Evolutionary conservation across 2,329 filamentous ascomycete species (phyloP).

Genomic region (Trichoderma atrobrunneum): DNA sequence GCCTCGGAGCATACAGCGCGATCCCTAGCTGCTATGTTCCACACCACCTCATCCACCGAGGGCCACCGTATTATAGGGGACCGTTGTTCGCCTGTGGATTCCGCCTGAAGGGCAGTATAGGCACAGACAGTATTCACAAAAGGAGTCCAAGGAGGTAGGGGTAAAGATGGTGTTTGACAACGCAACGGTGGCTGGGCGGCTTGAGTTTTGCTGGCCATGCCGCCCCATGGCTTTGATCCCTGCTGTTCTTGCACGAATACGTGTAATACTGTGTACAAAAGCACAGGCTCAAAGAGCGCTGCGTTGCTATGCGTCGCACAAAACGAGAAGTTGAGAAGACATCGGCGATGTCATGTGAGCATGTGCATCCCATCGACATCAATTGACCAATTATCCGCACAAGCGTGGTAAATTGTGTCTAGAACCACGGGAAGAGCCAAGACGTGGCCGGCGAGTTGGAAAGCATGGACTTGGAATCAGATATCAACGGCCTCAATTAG

Average conservation of each 20-base stretch:
- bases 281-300: not conserved
- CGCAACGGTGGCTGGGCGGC: slow-evolving; percentile 12
- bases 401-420: slow-evolving; percentile 6
- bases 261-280: not conserved
- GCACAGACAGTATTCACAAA: not conserved
- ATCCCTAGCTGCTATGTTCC: slow-evolving; percentile 17
- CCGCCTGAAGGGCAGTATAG: not conserved
- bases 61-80: slow-evolving; percentile 1
- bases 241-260: not conserved
- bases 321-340: not conserved
- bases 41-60: slow-evolving; percentile 7
- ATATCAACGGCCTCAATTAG: not conserved
- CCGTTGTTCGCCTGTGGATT: not conserved
- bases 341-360: slow-evolving; percentile 1
- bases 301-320: not conserved
- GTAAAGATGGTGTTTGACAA: not conserved
- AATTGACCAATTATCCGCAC: not conserved
- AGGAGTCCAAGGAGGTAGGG: slow-evolving; percentile 1
- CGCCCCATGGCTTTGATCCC: slow-evolving; percentile 1
- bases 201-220: not conserved
- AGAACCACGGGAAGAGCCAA: not conserved
- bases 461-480: not conserved
- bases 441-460: not conserved
- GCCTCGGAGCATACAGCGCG: not conserved
- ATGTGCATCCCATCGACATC: not conserved